Conservation (phyloP, 2,329 filamentous ascomycete species). For the Aureobasidium pullulans region DNA sequence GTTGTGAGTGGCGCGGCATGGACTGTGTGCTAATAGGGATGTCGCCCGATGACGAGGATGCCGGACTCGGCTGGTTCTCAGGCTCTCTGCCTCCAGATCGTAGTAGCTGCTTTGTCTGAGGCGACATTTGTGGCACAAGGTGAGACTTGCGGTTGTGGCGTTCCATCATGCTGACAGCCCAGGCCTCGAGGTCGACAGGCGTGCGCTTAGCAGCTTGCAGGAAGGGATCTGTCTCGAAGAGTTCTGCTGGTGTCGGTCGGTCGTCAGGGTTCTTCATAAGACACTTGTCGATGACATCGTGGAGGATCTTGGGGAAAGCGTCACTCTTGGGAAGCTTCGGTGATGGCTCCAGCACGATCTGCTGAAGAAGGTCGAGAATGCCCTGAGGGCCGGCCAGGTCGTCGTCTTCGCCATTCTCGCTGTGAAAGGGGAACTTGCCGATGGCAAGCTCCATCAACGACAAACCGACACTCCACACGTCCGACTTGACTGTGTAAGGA, state of each 20-base stretch:
- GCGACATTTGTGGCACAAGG: constrained; percentile 64
- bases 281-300: constrained; percentile 96
- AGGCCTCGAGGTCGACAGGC: constrained; percentile 85
- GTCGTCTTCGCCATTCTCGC: constrained; percentile 60
- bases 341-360: constrained; percentile 94
- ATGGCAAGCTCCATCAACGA: constrained; percentile 96
- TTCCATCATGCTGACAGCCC: constrained; percentile 92
- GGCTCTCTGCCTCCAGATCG: constrained; percentile 29
- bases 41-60: constrained; percentile 19
- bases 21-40: constrained; percentile 24
- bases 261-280: constrained; percentile 82
- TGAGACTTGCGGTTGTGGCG: constrained; percentile 93
- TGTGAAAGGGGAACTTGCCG: constrained; percentile 91
- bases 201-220: constrained; percentile 94
- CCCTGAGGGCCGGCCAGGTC: constrained; percentile 71
- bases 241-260: constrained; percentile 83
- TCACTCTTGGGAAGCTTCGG: constrained; percentile 93
- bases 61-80: constrained; percentile 2
- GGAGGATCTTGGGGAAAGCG: constrained; percentile 87
- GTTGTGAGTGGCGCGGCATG: constrained; percentile 24
- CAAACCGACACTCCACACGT: constrained; percentile 97
- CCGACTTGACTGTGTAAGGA: constrained; percentile 94
- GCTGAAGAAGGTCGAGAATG: constrained; percentile 90
- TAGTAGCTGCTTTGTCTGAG: constrained; percentile 68
- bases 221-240: constrained; percentile 85